Evolutionary conservation across 1,139 yeast species (phyloP), one percentile per base, ranked within the genome.

Genomic region (Pichia cactophila): DNA sequence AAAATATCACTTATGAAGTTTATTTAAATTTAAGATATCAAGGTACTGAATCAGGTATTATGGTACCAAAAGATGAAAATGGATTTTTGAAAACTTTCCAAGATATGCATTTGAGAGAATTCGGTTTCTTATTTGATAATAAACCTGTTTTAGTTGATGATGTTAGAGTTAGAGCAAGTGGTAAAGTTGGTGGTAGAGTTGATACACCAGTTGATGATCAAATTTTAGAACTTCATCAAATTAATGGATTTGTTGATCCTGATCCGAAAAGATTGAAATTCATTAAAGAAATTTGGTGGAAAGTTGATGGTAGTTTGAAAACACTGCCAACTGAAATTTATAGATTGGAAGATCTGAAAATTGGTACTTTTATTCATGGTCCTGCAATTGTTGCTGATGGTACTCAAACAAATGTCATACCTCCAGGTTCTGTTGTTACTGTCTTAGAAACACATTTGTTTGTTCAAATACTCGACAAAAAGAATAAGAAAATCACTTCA

Each of bases 381-480:
- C 97, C 97, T 3, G 87, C 95, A 0, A 79, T 89, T 56, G 74
- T 89, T 52, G 82, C 89, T 23, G 97, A 89, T 66, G 80, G 80
- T 42, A 89, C 96, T 0, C 96, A 89, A 65, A 89, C 97, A 0
- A 81, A 88, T 55, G 75, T 89, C 23, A 76, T 89, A 23, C 87
- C 88, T 26, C 94, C 95, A 1, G 67, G 72, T 47, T 75, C 87
- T 0, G 62, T 67, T n/a, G 96, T 95, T 1, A 70, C 74, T 0
- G 71, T 86, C 26, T 69, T 86, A 44, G 68, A 78, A 5, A 71
- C 80, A n/a, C 89, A 83, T 49, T 37, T 62, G 33, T 56, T 59
- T 41, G 52, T 63, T 23, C 53, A 54, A 33, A 49, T 55, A 11
- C 26, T 26, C 8, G 49, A 49, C 12, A 17, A 38, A 28, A 31